Evolutionary conservation across 2,329 filamentous ascomycete species (phyloP), one percentile per base, ranked within the genome.

Genomic region (Clonostachys byssicola): DNA sequence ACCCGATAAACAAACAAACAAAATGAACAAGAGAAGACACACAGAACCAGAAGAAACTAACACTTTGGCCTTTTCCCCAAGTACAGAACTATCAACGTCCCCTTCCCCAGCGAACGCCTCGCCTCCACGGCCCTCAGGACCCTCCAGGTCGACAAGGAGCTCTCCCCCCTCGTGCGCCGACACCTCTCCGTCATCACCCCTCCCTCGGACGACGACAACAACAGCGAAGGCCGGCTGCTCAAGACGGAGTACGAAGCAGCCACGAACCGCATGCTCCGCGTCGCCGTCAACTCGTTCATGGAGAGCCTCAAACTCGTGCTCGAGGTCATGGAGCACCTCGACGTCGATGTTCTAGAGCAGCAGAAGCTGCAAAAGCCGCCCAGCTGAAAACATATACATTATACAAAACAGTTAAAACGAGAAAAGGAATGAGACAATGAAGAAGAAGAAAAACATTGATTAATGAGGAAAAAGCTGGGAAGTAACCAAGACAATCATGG

Each of bases 221-320:
- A 50, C 20, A 49, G 54, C 30, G 61, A 62, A 39, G 58, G 63
- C 16, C 67, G 60, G 18, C 67, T 92, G 5, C 73, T 97, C 43
- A 75, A 78, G 50, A 86, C 89, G 10, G 79, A 86, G 50, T 97
- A 97, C 69, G 80, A 77, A 47, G 94, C 94, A 2, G 90, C 90
- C 0, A 97, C 94, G 17, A 96, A 96, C 63, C 86, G 94, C 56
- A 97, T 97, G 92, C 77, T 99, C 49, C 85, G 94, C 41, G 94
- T 99, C 3, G 89, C 92, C 4, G 92, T 96, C 48, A 97, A 97
- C 69, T 90, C 91, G 10, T 96, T 96, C 67, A 91, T 97, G 77
- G 92, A 97, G 59, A 95, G 87, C 56, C 66, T 96, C 47, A 82
- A 83, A 45, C 82, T 96, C 6, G 86, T 96, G 2, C 66, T 96